These are phyloP conservation scores for Rhizopogon vinicolor DNA, from an alignment of 768 basidiomycete genomes.

Conservation along the genomic window DNA sequence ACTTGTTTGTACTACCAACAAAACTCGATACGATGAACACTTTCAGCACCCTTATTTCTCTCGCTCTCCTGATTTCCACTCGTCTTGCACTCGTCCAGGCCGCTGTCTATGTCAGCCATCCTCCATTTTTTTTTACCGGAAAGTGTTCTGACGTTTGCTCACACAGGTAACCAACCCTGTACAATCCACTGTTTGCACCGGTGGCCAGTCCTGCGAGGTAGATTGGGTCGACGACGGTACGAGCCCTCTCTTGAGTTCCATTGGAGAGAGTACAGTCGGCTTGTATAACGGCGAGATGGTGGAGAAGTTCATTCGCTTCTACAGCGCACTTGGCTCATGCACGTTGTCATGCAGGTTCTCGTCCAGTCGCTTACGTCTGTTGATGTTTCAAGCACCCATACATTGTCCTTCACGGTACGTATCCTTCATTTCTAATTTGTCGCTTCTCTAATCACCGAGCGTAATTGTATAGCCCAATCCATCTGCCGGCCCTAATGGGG, in stretches of 20 bases:
- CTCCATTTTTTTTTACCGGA: neutral
- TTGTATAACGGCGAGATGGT: constrained; percentile 58
- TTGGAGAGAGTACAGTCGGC: constrained; percentile 51
- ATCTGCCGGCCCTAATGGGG: constrained; percentile 46
- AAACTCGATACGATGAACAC: too few species aligned
- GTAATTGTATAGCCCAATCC: constrained; percentile 43
- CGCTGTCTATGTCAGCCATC: constrained; percentile 13
- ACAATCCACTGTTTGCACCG: constrained; percentile 41
- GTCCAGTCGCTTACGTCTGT: constrained; percentile 54
- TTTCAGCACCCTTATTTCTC: constrained; percentile 6
- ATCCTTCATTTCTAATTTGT: neutral
- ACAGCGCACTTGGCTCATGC: neutral
- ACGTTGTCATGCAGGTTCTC: constrained; percentile 36
- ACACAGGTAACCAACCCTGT: constrained; percentile 46
- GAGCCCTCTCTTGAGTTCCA: constrained; percentile 39
- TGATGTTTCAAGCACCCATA: constrained; percentile 42
- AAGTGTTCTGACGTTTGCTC: neutral
- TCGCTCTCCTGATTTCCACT: constrained; percentile 18
- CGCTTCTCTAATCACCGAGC: neutral
- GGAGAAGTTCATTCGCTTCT: constrained; percentile 6
- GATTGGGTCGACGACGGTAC: constrained; percentile 63
- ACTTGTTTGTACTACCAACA: neutral
- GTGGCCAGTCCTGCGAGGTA: constrained; percentile 48
- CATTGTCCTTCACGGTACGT: constrained; percentile 55
- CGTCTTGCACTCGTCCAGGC: constrained; percentile 10